Evolutionary conservation across 768 basidiomycete species (phyloP).

Genomic region (Rhodotorula toruloides): DNA sequence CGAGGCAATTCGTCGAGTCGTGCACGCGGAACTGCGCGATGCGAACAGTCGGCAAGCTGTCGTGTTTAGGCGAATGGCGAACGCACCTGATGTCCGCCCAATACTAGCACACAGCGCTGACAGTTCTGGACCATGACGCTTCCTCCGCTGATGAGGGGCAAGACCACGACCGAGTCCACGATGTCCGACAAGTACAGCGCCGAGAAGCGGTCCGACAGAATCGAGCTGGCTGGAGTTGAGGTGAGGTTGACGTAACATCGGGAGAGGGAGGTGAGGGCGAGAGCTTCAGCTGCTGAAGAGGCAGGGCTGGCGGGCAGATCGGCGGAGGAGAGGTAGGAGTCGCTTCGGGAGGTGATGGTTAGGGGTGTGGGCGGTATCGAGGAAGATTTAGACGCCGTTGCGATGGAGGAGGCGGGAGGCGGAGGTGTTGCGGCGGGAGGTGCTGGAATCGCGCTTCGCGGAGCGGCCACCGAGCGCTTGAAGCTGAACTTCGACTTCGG

Average conservation of each 20-base stretch:
- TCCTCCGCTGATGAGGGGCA: conserved; percentile 60
- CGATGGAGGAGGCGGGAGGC: not conserved
- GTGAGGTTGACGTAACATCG: conserved; percentile 62
- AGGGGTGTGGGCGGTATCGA: conserved; percentile 6
- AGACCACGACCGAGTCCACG: conserved; percentile 58
- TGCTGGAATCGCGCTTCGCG: not conserved
- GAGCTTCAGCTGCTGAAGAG: conserved; percentile 44
- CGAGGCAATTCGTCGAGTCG: conserved; percentile 58
- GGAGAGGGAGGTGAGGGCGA: conserved; percentile 64
- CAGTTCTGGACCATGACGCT: conserved; percentile 69
- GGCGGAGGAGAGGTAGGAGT: conserved; percentile 3
- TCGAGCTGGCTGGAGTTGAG: not conserved
- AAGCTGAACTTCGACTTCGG: conserved; percentile 35
- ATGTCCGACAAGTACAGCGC: conserved; percentile 65
- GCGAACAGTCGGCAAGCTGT: too few relatives aligned
- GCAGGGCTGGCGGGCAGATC: conserved; percentile 5
- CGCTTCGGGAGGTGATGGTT: not conserved
- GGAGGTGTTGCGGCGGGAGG: not conserved
- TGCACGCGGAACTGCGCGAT: conserved; percentile 76
- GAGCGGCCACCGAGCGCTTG: conserved; percentile 4
- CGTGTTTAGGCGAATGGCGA: not conserved
- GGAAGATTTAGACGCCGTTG: not conserved
- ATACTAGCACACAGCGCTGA: conserved; percentile 58
- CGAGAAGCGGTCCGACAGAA: conserved; percentile 40
- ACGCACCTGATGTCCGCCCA: conserved; percentile 74